Evolutionary conservation across 192 early-diverging fungal species (phyloP), one percentile per base, ranked within the genome.

Genomic region (Lobosporangium transversale): DNA sequence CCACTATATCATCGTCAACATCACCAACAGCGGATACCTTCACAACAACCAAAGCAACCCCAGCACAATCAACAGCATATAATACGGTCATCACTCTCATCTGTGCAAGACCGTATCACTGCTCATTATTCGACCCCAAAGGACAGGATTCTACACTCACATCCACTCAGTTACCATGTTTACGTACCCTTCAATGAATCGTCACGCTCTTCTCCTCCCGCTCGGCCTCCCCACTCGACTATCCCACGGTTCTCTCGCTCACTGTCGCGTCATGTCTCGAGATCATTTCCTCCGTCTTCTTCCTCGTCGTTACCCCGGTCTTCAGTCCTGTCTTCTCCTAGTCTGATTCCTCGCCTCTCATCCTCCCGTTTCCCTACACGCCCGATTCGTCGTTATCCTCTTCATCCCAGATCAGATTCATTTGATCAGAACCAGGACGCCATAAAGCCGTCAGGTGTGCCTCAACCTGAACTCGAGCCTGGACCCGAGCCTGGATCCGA

Each of bases 51-150:
- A 15, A 7, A 40, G 7, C 37, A 40, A 40, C 37, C 6, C 48
- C 21, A 24, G 48, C 11, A 50, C 21, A n/a, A 20, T 3, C 48
- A 10, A 20, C 48, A 20, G 23, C 48, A 40, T 14, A 7, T 40
- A 14, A 40, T n/a, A 14, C 37, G 14, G 37, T 40, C 37, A 10
- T 40, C 37, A 40, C 37, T 10, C 8, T 40, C 37, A 40, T 40
- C 37, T 14, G 4, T 17, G 52, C n/a, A 6, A 1, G 52, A 53
- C 33, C 52, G 4, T 17, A 15, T 53, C 29, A 32, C 30, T 4
- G 52, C 52, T 20, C 35, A 56, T 12, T 56, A 56, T 36, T 56
- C 53, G 33, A 56, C 53, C 17, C 18, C 53, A 3, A 10, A 40
- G 4, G 35, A 36, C 8, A 1, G 35, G 4, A 40, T 56, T 32